Conservation (phyloP, 1,284 basidiomycete genomes). For the Apiotrichum siamense region DNA sequence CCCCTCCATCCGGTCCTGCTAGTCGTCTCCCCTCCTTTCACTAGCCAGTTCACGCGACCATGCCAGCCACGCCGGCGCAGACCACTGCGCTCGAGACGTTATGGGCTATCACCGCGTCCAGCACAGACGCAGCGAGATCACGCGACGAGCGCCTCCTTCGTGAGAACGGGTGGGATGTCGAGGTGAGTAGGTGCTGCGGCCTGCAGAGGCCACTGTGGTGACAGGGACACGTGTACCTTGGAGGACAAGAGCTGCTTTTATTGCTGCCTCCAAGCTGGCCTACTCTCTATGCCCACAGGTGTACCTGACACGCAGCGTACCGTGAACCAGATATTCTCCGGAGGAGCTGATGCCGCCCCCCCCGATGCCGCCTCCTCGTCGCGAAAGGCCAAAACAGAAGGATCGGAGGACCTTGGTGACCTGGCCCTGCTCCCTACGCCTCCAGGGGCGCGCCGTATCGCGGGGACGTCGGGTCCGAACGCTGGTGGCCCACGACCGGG, state of each 20-base stretch:
- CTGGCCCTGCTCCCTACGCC: constrained; percentile 6
- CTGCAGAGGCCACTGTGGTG: no score
- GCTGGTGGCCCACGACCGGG: background rate
- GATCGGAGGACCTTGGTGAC: constrained; percentile 8
- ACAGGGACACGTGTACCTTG: no score
- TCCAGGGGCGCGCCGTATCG: constrained; percentile 13
- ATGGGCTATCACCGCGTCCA: constrained; percentile 42
- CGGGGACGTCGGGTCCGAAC: constrained; percentile 9
- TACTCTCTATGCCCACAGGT: background rate
- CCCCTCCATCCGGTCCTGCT: no score
- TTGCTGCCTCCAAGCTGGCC: no score
- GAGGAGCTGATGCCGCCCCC: constrained; percentile 7
- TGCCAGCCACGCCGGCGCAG: constrained; percentile 30
- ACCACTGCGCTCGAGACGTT: constrained; percentile 39
- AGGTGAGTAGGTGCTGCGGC: constrained; percentile 39
- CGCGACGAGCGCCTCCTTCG: constrained; percentile 41
- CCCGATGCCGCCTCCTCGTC: constrained; percentile 1
- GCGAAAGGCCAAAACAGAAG: constrained; percentile 10
- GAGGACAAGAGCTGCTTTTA: no score
- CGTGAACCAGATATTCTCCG: constrained; percentile 36
- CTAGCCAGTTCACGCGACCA: no score
- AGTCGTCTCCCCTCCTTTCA: no score
- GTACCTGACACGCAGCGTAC: constrained; percentile 21
- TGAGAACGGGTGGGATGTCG: constrained; percentile 45
- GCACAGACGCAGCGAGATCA: constrained; percentile 26